Percentiles rank a stretch among this genome's conserved stretches.
These are phyloP conservation scores for Moesziomyces sp. DNA, from an alignment of 1,284 basidiomycete genomes.

Conservation along the genomic window DNA sequence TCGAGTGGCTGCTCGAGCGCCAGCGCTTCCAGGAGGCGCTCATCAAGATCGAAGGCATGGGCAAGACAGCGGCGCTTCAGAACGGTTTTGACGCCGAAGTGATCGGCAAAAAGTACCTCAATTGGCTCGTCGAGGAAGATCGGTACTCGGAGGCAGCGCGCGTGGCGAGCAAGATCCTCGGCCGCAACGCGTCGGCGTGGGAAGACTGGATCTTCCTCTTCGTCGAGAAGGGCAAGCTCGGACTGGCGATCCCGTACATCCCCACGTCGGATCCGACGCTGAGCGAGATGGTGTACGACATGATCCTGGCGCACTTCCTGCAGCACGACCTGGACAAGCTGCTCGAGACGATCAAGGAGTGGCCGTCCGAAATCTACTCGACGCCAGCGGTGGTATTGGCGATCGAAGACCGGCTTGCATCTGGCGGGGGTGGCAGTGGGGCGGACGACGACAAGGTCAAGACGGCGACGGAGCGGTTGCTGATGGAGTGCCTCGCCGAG, in stretches of 20 bases:
- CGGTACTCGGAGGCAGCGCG: slow-evolving; percentile 84
- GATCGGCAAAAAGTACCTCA: slow-evolving; percentile 62
- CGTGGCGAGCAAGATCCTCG: slow-evolving; percentile 87
- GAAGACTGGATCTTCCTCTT: slow-evolving; percentile 95
- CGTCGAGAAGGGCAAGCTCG: slow-evolving; percentile 81
- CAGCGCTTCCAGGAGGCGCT: slow-evolving; percentile 89
- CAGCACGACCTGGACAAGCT: slow-evolving; percentile 81
- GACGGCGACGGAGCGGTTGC: slow-evolving; percentile 71
- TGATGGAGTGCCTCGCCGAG: slow-evolving; percentile 93
- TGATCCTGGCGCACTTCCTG: slow-evolving; percentile 90
- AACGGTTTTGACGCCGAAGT: slow-evolving; percentile 73
- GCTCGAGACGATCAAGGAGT: slow-evolving; percentile 81
- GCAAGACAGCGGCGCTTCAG: slow-evolving; percentile 60
- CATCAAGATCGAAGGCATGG: slow-evolving; percentile 79
- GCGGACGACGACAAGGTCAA: slow-evolving; percentile 2
- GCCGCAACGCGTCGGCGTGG: slow-evolving; percentile 82
- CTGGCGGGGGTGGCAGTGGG: slow-evolving; percentile 7
- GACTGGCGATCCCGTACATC: slow-evolving; percentile 88
- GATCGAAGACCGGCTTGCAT: slow-evolving; percentile 80
- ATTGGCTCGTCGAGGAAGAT: slow-evolving; percentile 71
- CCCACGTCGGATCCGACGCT: slow-evolving; percentile 85
- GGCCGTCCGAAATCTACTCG: slow-evolving; percentile 93
- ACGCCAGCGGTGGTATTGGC: slow-evolving; percentile 85
- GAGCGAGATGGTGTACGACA: slow-evolving; percentile 88
- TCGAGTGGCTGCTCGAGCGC: slow-evolving; percentile 90